Percentiles rank a stretch among this genome's conserved stretches.
These are phyloP conservation scores for Anthracocystis panici-leucophaei DNA, from an alignment of 1,284 basidiomycete genomes.

Conservation along the genomic window DNA sequence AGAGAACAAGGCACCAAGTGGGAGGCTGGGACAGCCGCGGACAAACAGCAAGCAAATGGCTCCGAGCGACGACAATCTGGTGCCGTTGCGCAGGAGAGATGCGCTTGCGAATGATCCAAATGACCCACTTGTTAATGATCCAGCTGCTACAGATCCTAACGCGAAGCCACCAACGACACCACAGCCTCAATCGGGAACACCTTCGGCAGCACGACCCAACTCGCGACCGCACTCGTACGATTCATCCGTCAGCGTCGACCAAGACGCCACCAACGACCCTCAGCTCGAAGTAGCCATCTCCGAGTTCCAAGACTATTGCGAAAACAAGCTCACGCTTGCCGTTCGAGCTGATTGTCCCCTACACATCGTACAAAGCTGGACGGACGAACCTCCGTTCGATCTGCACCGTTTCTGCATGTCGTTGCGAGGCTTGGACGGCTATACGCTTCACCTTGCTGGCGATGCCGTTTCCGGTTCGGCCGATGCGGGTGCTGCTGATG, in stretches of 20 bases:
- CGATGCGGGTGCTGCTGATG: not conserved
- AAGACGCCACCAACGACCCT: slow-evolving; percentile 9
- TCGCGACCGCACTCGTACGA: not conserved
- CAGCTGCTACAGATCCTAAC: not conserved
- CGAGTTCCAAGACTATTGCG: slow-evolving; percentile 52
- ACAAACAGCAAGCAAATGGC: not conserved
- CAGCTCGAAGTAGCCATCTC: slow-evolving; percentile 27
- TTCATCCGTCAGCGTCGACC: slow-evolving; percentile 1
- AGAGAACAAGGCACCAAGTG: slow-evolving; percentile 5
- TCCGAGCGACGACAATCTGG: not conserved
- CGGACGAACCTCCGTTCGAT: slow-evolving; percentile 46
- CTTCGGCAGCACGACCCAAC: not conserved
- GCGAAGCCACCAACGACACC: not conserved
- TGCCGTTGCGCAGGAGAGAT: not conserved
- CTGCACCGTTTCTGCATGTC: slow-evolving; percentile 41
- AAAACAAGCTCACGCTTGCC: slow-evolving; percentile 42
- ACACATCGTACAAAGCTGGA: slow-evolving; percentile 33
- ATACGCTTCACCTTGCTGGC: slow-evolving; percentile 11
- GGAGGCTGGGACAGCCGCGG: not conserved
- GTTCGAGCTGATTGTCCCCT: slow-evolving; percentile 46
- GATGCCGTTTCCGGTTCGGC: not conserved
- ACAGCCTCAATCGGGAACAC: not conserved
- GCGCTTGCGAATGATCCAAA: not conserved
- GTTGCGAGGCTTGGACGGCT: slow-evolving; percentile 10
- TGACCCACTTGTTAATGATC: not conserved